Base-by-base conservation (phyloP, 192 early-diverging fungal genomes). In the Coemansia sp. region DNA sequence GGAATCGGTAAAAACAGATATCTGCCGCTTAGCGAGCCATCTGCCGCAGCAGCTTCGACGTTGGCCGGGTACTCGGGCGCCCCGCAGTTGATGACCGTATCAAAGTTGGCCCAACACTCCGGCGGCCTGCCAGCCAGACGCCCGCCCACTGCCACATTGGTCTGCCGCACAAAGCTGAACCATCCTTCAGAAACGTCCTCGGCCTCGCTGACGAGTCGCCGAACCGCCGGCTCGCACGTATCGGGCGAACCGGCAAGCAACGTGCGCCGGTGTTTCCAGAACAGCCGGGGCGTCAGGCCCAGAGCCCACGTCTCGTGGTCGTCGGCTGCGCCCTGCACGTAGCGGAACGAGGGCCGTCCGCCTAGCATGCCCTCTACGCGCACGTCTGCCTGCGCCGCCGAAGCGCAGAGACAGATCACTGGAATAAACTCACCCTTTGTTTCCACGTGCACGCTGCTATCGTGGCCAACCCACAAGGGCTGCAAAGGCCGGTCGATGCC, bases 321-420 rank as follows among this genome's bases (percentile, higher is more conserved):
- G 69, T 96, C 93, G 0, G 84, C 93, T 1, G 91, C 86, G 9
- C 93, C 93, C 76, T 96, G 93, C 9, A 96, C 86, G 59, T 96
- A 96, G 12, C 78, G 53, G 53, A 85, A 94, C 6, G 84, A 84
- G 21, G 27, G 27, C 4, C 71, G 55, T 19, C 66, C 46, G 38
- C 57, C 48, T 18, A 66, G 44, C 15, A 45, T 51, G 9, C 53
- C 58, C 18, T 80, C 80, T 39, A 80, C 48, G 18, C 79, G 77
- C 13, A 78, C 50, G 78, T n/a, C 58, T 62, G 7, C 82, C 73
- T 2, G 81, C 71, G 54, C 80, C 67, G 50, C 50, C 12, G 92
- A 93, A 0, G 92, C 93, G 56, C 83, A 87, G 9, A 95, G 53
- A 57, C 87, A 88, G 4, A 93, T 65, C 15, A 95, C 81, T 2